These are phyloP conservation scores for Myxozyma mucilagina DNA, from an alignment of 805 yeast genomes.

Conservation along the genomic window DNA sequence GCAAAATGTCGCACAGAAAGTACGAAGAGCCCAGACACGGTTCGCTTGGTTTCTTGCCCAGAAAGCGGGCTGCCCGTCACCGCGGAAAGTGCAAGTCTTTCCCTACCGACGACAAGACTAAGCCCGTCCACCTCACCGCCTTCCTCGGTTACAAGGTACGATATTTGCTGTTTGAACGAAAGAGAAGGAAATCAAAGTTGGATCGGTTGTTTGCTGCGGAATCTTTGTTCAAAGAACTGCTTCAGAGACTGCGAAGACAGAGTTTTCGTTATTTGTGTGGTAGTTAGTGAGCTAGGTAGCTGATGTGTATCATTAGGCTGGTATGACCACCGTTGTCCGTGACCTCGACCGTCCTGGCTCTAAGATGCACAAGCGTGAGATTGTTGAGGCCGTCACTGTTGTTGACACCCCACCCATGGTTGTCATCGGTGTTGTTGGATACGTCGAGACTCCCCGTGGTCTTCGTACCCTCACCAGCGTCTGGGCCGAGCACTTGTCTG, in stretches of 20 bases:
- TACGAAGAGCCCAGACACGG: conserved; percentile 99
- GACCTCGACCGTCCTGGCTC: conserved; percentile 99
- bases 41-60: conserved; percentile 98
- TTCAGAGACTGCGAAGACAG: neutral
- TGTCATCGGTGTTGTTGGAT: conserved; percentile 99
- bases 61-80: conserved; percentile 98
- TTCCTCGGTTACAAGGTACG: conserved; percentile 89
- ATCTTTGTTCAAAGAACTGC: too few species aligned
- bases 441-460: conserved; percentile 99
- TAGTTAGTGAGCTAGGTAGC: neutral
- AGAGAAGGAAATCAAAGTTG: neutral
- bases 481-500: conserved; percentile 99
- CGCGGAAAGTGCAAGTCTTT: conserved; percentile 99
- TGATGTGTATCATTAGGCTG: conserved; percentile 56
- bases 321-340: conserved; percentile 99
- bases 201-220: neutral
- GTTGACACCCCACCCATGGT: conserved; percentile 99
- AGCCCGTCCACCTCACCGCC: conserved; percentile 98
- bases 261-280: neutral
- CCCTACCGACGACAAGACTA: conserved; percentile 97
- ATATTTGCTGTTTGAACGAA: neutral
- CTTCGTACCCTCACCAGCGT: conserved; percentile 98
- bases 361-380: conserved; percentile 99
- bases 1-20: conserved; percentile 97
- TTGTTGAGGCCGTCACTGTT: conserved; percentile 98